Conservation (phyloP, 495 filamentous ascomycete species). For the Lophium mytilinum region DNA sequence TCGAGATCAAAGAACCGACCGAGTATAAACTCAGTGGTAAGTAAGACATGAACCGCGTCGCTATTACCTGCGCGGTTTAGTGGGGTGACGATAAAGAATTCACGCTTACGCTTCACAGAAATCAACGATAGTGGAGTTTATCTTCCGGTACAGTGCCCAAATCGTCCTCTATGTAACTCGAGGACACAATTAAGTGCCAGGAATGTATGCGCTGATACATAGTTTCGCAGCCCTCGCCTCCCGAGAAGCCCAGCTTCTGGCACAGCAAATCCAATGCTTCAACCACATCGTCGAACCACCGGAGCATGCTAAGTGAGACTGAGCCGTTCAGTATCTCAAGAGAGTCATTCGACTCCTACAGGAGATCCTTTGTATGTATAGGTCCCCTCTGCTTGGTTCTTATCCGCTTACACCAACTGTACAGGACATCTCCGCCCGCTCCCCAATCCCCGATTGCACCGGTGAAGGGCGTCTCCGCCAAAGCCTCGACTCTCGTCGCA, state of each 20-base stretch:
- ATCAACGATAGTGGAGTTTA: slow-evolving; percentile 97
- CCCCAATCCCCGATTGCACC: slow-evolving; percentile 52
- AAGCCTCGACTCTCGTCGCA: slow-evolving; percentile 64
- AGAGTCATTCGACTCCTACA: slow-evolving; percentile 96
- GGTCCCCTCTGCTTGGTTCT: slow-evolving; percentile 3
- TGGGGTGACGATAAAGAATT: neutral
- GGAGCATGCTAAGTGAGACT: slow-evolving; percentile 59
- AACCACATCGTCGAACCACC: slow-evolving; percentile 57
- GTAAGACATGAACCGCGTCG: neutral
- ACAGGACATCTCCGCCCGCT: slow-evolving; percentile 88
- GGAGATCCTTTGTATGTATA: slow-evolving; percentile 80
- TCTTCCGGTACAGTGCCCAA: slow-evolving; percentile 60
- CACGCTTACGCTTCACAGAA: slow-evolving; percentile 46
- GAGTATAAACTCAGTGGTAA: slow-evolving; percentile 39
- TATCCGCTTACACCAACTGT: slow-evolving; percentile 13
- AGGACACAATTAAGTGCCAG: neutral
- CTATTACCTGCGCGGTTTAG: neutral
- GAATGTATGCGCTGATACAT: slow-evolving; percentile 16
- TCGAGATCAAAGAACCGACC: slow-evolving; percentile 30
- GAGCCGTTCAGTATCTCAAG: slow-evolving; percentile 95
- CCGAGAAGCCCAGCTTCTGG: slow-evolving; percentile 77
- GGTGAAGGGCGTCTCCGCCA: slow-evolving; percentile 54
- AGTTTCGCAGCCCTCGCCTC: slow-evolving; percentile 67
- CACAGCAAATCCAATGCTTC: slow-evolving; percentile 56
- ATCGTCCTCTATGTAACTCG: slow-evolving; percentile 2